Conservation (phyloP, 2,329 filamentous ascomycete species). For the Amylocarpus encephaloides region DNA sequence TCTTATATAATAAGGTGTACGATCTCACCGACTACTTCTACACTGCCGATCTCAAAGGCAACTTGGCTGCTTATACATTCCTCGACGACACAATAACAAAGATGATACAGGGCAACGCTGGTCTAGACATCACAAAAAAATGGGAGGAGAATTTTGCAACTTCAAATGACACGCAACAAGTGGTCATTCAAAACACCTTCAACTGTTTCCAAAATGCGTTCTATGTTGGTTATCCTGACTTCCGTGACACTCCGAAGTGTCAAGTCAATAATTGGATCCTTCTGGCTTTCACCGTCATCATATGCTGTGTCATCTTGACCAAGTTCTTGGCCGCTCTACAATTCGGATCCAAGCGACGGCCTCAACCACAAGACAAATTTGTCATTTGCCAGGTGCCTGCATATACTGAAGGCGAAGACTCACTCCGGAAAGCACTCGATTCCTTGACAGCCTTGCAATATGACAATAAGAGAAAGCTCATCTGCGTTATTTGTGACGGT, state of each 20-base stretch:
- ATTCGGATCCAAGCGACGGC: slow-evolving; percentile 84
- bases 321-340: slow-evolving; percentile 94
- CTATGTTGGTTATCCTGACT: slow-evolving; percentile 78
- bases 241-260: slow-evolving; percentile 69
- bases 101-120: slow-evolving; percentile 68
- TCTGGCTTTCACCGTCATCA: slow-evolving; percentile 76
- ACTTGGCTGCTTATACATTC: slow-evolving; percentile 56
- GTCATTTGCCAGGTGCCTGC: slow-evolving; percentile 97
- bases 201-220: slow-evolving; percentile 80
- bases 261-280: slow-evolving; percentile 88
- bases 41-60: slow-evolving; percentile 54
- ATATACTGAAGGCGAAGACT: slow-evolving; percentile 97
- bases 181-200: slow-evolving; percentile 56
- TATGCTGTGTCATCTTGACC: slow-evolving; percentile 71
- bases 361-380: slow-evolving; percentile 92
- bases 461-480: slow-evolving; percentile 96
- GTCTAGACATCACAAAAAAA: slow-evolving; percentile 65
- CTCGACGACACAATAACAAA: slow-evolving; percentile 62
- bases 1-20: slow-evolving; percentile 69
- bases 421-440: slow-evolving; percentile 84
- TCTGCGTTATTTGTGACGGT: slow-evolving; percentile 94
- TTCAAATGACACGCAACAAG: slow-evolving; percentile 44
- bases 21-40: slow-evolving; percentile 91
- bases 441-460: slow-evolving; percentile 92
- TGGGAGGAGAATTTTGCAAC: slow-evolving; percentile 52